Evolutionary conservation across 2,329 filamentous ascomycete genomes (phyloP), one percentile per base, ranked within the genome.

Genomic region (Penicillium psychrosexuale): DNA sequence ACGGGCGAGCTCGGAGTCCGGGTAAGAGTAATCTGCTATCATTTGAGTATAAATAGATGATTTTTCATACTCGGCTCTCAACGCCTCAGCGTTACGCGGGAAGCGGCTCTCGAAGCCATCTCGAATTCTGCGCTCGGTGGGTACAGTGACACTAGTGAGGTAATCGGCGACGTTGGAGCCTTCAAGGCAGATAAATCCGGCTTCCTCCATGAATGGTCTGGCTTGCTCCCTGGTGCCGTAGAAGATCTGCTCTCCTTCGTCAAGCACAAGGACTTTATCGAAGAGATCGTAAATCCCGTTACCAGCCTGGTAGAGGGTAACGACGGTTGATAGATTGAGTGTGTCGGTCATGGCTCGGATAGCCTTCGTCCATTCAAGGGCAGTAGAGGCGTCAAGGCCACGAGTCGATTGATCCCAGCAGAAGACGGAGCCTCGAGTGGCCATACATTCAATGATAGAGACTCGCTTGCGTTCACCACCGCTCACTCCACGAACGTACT

Each of bases 381-480:
- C 86, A 4, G 82, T 87, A 62, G 81, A 85, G 0, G 85, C 84
- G 64, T 89, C 86, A 0, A 88, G 74, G 48, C 86, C 86, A 54
- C 85, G 73, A 0, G 85, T 88, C 8, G 78, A 81, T 67, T 88
- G 88, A 57, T 89, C 86, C 85, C 84, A 88, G 68, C 82, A 87
- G 47, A 80, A 82, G 1, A 90, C 78, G 0, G 81, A 73, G 1
- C 78, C 84, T 8, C 79, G 75, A 0, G 82, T 82, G 0, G 83
- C 80, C 55, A 88, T 68, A 11, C 79, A 81, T 63, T 90, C 87
- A 4, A 85, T 82, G 48, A 90, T 87, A 1, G 84, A 87, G 0
- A 89, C 85, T 60, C 86, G 80, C 71, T 89, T 89, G 6, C 85
- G 73, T 68, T 89, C 86, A 30, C 87, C 86, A 28, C 86, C 86